phyloP scores from a whole-genome alignment of 1,284 basidiomycete species.

The Ganoderma boninense region DNA sequence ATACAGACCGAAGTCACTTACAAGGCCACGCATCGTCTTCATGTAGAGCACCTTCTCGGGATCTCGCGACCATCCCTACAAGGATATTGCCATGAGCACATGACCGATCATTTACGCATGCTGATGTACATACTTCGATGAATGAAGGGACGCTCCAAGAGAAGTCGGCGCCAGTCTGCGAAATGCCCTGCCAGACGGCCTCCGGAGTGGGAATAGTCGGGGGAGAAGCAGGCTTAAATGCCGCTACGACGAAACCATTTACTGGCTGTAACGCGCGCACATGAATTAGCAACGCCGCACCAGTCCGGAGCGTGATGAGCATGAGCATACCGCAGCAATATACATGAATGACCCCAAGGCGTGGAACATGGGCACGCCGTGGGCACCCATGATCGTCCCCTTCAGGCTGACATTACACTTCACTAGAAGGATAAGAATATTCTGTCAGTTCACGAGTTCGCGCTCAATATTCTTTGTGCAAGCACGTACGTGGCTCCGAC shows the following conservation, averaged over 20 bases:
- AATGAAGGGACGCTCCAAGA: conserved; percentile 39
- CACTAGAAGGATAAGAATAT: conserved; percentile 8
- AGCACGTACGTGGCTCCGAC: neutral
- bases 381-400: conserved; percentile 23
- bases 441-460: neutral
- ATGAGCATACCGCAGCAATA: conserved; percentile 25
- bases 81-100: neutral
- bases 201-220: conserved; percentile 33
- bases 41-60: conserved; percentile 28
- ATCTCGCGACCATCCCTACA: conserved; percentile 31
- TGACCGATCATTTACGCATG: neutral
- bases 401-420: conserved; percentile 20
- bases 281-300: too few species aligned
- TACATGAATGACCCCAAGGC: conserved; percentile 29
- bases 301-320: too few species aligned
- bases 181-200: conserved; percentile 28
- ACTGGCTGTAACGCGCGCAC: conserved; percentile 14
- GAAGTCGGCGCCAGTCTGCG: conserved; percentile 26
- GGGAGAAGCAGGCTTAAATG: conserved; percentile 29
- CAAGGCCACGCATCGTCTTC: conserved; percentile 28
- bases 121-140: conserved; percentile 35
- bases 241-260: conserved; percentile 24
- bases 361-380: conserved; percentile 36
- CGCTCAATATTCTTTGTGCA: neutral
- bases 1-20: neutral